These are phyloP conservation scores for Aechmea fasciata DNA, from an alignment of 176 grass and related monocot species.

Conservation along the genomic window DNA sequence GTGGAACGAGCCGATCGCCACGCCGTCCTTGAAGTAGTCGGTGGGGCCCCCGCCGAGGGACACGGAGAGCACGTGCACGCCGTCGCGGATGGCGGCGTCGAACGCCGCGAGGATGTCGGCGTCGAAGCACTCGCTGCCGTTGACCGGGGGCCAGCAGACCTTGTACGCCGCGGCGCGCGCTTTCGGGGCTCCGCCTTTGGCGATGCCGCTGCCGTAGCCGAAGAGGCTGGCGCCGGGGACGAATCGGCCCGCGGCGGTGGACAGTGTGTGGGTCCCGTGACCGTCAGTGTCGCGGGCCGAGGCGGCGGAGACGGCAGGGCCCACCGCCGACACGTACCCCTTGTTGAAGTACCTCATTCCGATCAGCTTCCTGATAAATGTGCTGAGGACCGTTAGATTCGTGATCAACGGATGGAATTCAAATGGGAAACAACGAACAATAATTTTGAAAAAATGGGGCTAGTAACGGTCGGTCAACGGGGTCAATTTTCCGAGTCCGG, in stretches of 20 bases:
- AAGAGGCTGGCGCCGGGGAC: constrained; percentile 59
- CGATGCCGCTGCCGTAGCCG: constrained; percentile 74
- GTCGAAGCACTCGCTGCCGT: constrained; percentile 85
- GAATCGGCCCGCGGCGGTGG: constrained; percentile 55
- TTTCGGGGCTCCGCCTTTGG: constrained; percentile 56
- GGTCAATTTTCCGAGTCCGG: not conserved
- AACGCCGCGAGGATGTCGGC: constrained; percentile 83
- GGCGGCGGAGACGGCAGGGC: constrained; percentile 18
- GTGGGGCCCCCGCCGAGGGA: constrained; percentile 54
- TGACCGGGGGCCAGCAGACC: constrained; percentile 83
- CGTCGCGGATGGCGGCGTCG: constrained; percentile 73
- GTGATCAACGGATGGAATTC: constrained; percentile 16
- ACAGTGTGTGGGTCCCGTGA: constrained; percentile 91
- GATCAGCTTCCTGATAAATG: constrained; percentile 61
- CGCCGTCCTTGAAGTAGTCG: constrained; percentile 54
- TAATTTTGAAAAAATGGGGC: not conserved
- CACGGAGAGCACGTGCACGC: constrained; percentile 74
- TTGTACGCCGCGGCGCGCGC: constrained; percentile 76
- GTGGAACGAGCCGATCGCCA: constrained; percentile 85
- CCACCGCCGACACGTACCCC: constrained; percentile 43
- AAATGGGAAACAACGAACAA: not conserved
- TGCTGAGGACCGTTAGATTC: constrained; percentile 1
- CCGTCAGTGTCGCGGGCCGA: constrained; percentile 58
- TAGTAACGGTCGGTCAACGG: not conserved
- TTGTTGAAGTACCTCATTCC: constrained; percentile 75